Conservation (phyloP, 306 rosid genomes). For the Sophora flavescens region DNA sequence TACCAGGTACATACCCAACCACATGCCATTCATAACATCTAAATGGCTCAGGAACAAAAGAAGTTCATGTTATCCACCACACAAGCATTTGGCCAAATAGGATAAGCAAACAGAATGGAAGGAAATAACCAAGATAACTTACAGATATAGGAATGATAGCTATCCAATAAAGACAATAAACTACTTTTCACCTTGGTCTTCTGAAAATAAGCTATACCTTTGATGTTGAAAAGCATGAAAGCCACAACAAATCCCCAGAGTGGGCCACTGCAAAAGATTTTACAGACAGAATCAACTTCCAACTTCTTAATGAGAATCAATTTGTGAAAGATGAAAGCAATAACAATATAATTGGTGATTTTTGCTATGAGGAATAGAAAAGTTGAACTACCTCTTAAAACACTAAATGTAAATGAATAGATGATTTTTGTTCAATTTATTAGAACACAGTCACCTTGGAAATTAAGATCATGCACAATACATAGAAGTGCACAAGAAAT, state of each 20-base stretch:
- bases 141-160: conserved; percentile 87
- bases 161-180: conserved; percentile 56
- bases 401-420: conserved; percentile 1
- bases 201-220: conserved; percentile 61
- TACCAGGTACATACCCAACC: no score
- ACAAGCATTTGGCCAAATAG: conserved; percentile 12
- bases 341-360: conserved; percentile 14
- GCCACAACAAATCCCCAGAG: conserved; percentile 98
- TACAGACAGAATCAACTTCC: conserved; percentile 42
- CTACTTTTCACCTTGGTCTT: conserved; percentile 27
- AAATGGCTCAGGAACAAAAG: no score
- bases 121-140: conserved; percentile 52
- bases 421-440: neutral
- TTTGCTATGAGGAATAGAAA: conserved; percentile 9
- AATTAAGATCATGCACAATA: conserved; percentile 35
- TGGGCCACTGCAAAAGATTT: conserved; percentile 74
- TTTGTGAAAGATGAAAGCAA: conserved; percentile 29
- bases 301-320: conserved; percentile 34
- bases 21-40: neutral
- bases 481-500: conserved; percentile 18
- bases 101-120: conserved; percentile 21
- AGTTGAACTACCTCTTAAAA: conserved; percentile 13
- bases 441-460: neutral
- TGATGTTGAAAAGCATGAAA: conserved; percentile 91
- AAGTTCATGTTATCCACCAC: conserved; percentile 4